These are phyloP conservation scores for Penicillium sp. DNA, from an alignment of 2,329 filamentous ascomycete species.

Conservation along the genomic window DNA sequence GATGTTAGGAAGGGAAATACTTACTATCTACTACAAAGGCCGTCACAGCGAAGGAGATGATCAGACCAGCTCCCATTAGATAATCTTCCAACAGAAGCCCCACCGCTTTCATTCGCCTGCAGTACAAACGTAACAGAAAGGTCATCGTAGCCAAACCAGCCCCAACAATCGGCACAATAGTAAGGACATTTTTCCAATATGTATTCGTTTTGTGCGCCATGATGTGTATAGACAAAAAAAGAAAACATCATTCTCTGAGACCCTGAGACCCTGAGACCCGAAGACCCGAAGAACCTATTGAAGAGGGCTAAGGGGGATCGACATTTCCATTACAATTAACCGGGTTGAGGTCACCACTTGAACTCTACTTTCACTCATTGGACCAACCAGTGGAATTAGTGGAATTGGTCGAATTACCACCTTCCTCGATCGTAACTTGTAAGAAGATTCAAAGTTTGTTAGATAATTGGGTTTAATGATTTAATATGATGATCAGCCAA, in stretches of 20 bases:
- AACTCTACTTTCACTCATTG: not conserved
- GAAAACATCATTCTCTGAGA: no score
- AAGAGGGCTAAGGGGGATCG: not conserved
- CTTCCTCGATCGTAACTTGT: not conserved
- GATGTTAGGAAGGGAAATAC: not conserved
- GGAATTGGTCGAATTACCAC: no score
- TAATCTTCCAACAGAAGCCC: conserved; percentile 15
- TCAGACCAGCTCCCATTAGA: conserved; percentile 18
- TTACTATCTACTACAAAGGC: conserved; percentile 12
- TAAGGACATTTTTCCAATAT: conserved; percentile 19
- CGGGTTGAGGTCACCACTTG: not conserved
- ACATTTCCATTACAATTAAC: not conserved
- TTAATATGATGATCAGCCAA: no score
- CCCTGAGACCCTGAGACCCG: no score
- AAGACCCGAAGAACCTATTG: no score
- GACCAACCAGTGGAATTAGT: not conserved
- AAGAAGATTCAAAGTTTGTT: not conserved
- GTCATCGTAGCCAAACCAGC: conserved; percentile 16
- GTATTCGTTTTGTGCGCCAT: not conserved
- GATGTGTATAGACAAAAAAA: not conserved
- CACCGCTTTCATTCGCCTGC: conserved; percentile 7
- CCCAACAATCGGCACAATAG: conserved; percentile 17
- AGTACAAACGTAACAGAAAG: conserved; percentile 19
- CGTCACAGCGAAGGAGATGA: conserved; percentile 18
- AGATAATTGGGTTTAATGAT: not conserved